These are phyloP conservation scores for Fusarium kyushuense DNA, from an alignment of 2,329 filamentous ascomycete genomes.

Conservation along the genomic window DNA sequence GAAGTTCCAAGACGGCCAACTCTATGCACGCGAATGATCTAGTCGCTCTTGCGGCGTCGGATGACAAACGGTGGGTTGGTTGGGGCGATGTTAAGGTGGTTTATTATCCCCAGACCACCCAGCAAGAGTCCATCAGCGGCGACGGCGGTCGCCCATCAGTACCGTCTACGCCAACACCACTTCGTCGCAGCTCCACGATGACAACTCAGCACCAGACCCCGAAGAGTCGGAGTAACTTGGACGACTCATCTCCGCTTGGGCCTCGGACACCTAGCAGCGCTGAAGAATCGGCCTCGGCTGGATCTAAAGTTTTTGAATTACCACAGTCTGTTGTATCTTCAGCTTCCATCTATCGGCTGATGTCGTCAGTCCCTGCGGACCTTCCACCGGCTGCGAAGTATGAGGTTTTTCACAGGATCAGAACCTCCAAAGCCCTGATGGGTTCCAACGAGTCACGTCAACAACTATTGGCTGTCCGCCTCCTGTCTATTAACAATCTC, in stretches of 20 bases:
- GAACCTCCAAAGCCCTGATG: constrained; percentile 83
- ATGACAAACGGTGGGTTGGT: constrained; percentile 72
- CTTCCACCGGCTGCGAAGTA: constrained; percentile 81
- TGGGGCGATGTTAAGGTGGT: constrained; percentile 85
- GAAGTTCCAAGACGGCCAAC: constrained; percentile 61
- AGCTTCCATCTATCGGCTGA: constrained; percentile 66
- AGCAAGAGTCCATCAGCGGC: constrained; percentile 38
- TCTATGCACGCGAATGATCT: constrained; percentile 86
- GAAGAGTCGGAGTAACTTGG: constrained; percentile 51
- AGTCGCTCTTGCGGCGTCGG: constrained; percentile 76
- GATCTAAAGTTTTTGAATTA: constrained; percentile 73
- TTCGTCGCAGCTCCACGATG: constrained; percentile 75
- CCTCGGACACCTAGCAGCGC: constrained; percentile 56
- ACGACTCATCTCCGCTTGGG: constrained; percentile 65
- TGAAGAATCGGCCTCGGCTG: constrained; percentile 53
- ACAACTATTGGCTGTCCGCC: constrained; percentile 80
- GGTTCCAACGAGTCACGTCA: constrained; percentile 75
- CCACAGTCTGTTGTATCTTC: constrained; percentile 66
- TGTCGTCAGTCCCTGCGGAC: constrained; percentile 68
- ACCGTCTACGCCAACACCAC: constrained; percentile 80
- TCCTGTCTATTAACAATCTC: constrained; percentile 90
- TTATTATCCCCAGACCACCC: constrained; percentile 73
- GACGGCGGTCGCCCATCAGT: constrained; percentile 57
- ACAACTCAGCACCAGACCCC: constrained; percentile 58
- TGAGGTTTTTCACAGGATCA: constrained; percentile 85